phyloP scores from a whole-genome alignment of 169 alveolate species.

The Plasmodium billcollinsi region DNA sequence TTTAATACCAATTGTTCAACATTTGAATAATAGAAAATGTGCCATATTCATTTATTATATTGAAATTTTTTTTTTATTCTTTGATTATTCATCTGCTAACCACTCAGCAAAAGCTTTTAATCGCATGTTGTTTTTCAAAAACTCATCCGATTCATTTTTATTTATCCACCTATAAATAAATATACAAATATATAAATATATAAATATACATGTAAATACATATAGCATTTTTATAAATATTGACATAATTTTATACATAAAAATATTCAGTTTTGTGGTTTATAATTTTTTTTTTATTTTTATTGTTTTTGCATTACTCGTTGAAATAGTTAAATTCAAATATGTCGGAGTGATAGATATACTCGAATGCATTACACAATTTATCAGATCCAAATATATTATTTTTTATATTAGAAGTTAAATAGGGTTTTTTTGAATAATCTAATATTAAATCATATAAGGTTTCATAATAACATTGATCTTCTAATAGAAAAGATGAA shows the following conservation, averaged over 20 bases:
- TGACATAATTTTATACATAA: background rate
- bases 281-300: background rate
- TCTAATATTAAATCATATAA: conserved; percentile 50
- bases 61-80: background rate
- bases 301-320: conserved; percentile 31
- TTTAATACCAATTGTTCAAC: too few species aligned
- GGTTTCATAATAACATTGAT: conserved; percentile 66
- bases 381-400: conserved; percentile 46
- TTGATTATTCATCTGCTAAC: conserved; percentile 49
- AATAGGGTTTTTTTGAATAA: conserved; percentile 40
- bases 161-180: conserved; percentile 54
- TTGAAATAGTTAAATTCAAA: conserved; percentile 70
- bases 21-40: too few species aligned
- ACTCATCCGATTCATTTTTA: conserved; percentile 44
- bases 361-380: conserved; percentile 52
- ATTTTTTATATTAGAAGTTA: conserved; percentile 28
- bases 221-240: background rate
- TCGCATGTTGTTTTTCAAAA: conserved; percentile 51
- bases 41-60: background rate
- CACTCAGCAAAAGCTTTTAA: conserved; percentile 74
- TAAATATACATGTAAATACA: background rate
- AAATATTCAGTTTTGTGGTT: too few species aligned
- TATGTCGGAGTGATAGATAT: conserved; percentile 65
- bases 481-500: conserved; percentile 63
- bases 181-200: background rate